phyloP scores from a whole-genome alignment of 805 yeast species.

The Barnettozyma sucrosica region DNA sequence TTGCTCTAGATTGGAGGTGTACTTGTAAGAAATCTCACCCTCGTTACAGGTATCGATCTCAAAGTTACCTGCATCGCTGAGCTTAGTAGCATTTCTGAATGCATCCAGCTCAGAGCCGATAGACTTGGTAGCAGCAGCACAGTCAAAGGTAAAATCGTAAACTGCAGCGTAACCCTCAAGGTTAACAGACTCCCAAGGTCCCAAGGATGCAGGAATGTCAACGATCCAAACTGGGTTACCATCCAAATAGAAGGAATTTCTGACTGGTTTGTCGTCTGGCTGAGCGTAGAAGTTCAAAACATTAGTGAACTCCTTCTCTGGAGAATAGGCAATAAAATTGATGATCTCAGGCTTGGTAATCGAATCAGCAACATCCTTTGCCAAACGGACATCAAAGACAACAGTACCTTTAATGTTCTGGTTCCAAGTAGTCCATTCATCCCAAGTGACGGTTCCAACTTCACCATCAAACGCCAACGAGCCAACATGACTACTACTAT shows the following conservation, averaged over 20 bases:
- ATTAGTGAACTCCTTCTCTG: conserved; percentile 1
- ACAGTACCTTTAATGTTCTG: conserved; percentile 6
- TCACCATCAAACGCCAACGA: neutral
- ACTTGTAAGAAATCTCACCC: neutral
- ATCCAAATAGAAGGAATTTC: conserved; percentile 5
- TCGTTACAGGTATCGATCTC: neutral
- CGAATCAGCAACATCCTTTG: neutral
- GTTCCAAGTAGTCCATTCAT: conserved; percentile 3
- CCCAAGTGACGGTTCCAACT: conserved; percentile 2
- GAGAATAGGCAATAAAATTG: conserved; percentile 3
- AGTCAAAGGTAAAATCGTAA: conserved; percentile 3
- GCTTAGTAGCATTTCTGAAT: conserved; percentile 4
- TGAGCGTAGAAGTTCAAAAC: conserved; percentile 1
- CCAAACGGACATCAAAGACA: conserved; percentile 2
- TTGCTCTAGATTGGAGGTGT: neutral
- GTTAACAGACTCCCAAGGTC: too few relatives aligned
- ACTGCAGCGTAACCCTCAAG: neutral
- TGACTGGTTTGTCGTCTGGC: conserved; percentile 7
- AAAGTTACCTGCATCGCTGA: neutral
- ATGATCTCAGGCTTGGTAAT: neutral
- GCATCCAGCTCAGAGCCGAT: conserved; percentile 4
- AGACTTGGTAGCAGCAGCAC: neutral
- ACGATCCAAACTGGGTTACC: neutral
- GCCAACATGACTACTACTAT: too few relatives aligned
- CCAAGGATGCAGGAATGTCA: too few relatives aligned